Evolutionary conservation across 2,329 filamentous ascomycete genomes (phyloP), one percentile per base, ranked within the genome.

Genomic region (Cladorrhinum sp.): DNA sequence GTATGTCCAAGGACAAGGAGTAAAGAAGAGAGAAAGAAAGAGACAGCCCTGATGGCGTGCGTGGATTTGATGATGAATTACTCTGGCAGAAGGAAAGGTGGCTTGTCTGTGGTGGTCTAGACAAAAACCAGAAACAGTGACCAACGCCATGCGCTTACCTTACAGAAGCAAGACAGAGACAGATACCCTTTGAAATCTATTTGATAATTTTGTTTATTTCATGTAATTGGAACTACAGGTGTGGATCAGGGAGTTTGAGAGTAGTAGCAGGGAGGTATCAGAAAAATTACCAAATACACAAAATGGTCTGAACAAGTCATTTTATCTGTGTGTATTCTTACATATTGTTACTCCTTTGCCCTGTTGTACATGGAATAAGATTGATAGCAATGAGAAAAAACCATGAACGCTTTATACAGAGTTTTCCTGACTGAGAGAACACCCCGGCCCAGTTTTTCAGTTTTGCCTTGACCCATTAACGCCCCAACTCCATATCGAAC

Each of bases 161-260:
- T 57, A 57, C 57, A 45, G 41, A 18, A 41, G 36, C 36, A 41
- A 13, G n/a, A 45, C 16, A 22, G 18, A 45, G 41, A 45, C 41
- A 62, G 63, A 67, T 66, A 65, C 64, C 66, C 63, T 60, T 57
- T 53, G 38, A 51, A 64, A 64, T 60, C 51, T 59, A 61, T 32
- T 49, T 20, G 16, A 48, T 51, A 36, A 55, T 38, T 36, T 29
- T n/a, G 2, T 25, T 25, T 45, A 45, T 18, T 45, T 20, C 2
- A 18, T 18, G 18, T 12, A 18, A 18, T 51, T 51, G 27, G 9
- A 18, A 18, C 6, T 18, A 9, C 12, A 36, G 9, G 5, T 24
- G 20, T 41, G 45, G 25, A 50, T 32, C 29, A 18, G 45, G 18
- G 32, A 50, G 38, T 16, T 55, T 27, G 45, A 29, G 9, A 9